Percentiles rank a stretch among this genome's conserved stretches.
These are phyloP conservation scores for Cinnamomum chago DNA, from an alignment of 164 flowering plant genomes.

Conservation along the genomic window DNA sequence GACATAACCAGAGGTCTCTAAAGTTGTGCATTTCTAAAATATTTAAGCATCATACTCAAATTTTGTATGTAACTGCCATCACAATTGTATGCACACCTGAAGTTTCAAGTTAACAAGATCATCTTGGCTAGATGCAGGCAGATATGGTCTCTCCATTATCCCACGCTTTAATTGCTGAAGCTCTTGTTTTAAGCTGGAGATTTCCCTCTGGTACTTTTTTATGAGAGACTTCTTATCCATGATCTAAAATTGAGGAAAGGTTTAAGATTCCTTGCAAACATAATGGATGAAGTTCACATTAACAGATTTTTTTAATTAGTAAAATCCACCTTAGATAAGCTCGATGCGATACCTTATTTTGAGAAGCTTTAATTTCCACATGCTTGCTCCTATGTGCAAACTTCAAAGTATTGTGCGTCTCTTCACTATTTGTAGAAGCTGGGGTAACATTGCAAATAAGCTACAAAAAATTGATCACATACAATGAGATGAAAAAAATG, in stretches of 20 bases:
- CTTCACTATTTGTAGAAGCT: constrained; percentile 76
- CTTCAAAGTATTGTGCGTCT: constrained; percentile 79
- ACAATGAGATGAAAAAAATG: neutral
- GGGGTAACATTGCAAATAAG: constrained; percentile 91
- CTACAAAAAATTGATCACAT: constrained; percentile 28
- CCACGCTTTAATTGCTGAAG: constrained; percentile 67
- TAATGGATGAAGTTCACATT: neutral
- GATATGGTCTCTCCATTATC: constrained; percentile 48
- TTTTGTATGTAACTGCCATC: neutral
- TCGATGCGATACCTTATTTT: constrained; percentile 53
- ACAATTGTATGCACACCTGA: constrained; percentile 46
- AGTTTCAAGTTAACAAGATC: constrained; percentile 72
- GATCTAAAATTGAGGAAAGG: constrained; percentile 36
- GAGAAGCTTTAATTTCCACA: constrained; percentile 78
- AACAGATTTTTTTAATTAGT: neutral
- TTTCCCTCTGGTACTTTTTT: constrained; percentile 78
- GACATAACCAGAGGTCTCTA: neutral
- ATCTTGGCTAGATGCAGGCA: constrained; percentile 45
- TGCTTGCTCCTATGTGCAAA: constrained; percentile 77
- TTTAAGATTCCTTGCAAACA: neutral
- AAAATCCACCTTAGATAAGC: neutral
- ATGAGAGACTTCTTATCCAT: constrained; percentile 89
- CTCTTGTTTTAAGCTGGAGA: constrained; percentile 65
- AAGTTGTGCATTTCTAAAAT: too few species aligned
- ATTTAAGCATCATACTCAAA: too few species aligned